Conservation (phyloP, 2,329 filamentous ascomycete genomes). For the Trichophyton rubrum region DNA sequence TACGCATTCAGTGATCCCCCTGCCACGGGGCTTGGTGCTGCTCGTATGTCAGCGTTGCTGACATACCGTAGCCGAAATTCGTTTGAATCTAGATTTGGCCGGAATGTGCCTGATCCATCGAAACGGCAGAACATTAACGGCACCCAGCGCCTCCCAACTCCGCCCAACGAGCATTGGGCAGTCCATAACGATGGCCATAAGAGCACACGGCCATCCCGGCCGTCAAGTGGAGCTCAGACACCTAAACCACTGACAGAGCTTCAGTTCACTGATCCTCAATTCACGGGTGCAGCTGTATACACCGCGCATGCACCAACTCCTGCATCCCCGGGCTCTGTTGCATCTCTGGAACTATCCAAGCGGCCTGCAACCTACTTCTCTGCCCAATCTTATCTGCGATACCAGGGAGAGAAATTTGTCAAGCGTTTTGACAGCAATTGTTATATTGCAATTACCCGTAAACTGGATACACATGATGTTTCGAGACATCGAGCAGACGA, state of each 20-base stretch:
- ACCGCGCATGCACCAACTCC: constrained; percentile 20
- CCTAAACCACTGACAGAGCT: constrained; percentile 18
- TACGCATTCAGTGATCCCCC: constrained; percentile 82
- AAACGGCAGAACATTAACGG: constrained; percentile 73
- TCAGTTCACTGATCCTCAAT: constrained; percentile 52
- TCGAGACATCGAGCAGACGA: constrained; percentile 55
- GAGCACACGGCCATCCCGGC: constrained; percentile 37
- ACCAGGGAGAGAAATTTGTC: constrained; percentile 94
- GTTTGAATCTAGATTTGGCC: constrained; percentile 87
- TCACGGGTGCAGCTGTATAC: constrained; percentile 51
- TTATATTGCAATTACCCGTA: constrained; percentile 96
- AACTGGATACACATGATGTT: constrained; percentile 93
- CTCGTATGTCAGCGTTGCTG: constrained; percentile 89
- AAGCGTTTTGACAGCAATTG: constrained; percentile 96
- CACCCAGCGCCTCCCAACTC: constrained; percentile 44
- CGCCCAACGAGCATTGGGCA: constrained; percentile 60
- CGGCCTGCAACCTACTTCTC: constrained; percentile 80
- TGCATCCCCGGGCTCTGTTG: constrained; percentile 21
- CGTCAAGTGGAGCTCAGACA: constrained; percentile 13
- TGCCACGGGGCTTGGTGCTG: constrained; percentile 73
- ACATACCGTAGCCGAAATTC: constrained; percentile 96
- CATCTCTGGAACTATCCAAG: constrained; percentile 17
- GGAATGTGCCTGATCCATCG: constrained; percentile 78
- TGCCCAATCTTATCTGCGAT: constrained; percentile 91
- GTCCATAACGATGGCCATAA: constrained; percentile 75